Conservation (phyloP, 345 rosid species). For the Adansonia digitata region DNA sequence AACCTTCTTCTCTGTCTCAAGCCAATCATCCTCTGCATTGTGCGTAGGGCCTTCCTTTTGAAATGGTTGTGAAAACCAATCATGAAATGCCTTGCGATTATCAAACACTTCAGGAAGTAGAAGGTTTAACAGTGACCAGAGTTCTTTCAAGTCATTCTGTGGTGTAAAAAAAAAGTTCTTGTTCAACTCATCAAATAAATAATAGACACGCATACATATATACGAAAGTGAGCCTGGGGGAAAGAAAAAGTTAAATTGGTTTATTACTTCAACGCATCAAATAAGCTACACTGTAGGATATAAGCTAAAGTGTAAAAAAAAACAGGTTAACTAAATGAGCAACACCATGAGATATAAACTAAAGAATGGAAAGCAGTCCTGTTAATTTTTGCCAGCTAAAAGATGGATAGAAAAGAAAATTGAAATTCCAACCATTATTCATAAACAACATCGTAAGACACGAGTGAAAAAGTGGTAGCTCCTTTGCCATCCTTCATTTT, state of each 20-base stretch:
- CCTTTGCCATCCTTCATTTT: neutral
- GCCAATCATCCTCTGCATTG: conserved; percentile 99
- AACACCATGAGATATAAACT: neutral
- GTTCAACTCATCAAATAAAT: conserved; percentile 1
- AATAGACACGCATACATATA: neutral
- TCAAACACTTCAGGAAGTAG: conserved; percentile 99
- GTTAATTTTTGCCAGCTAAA: neutral
- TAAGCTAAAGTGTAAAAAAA: neutral
- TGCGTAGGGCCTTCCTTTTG: conserved; percentile 82
- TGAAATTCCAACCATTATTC: neutral
- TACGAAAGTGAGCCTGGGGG: neutral
- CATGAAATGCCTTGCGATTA: conserved; percentile 98
- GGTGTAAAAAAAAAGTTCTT: conserved; percentile 3
- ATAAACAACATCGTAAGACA: neutral
- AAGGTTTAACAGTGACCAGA: conserved; percentile 96
- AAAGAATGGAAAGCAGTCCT: neutral
- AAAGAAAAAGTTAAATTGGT: neutral
- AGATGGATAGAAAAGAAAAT: neutral
- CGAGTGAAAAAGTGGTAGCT: neutral
- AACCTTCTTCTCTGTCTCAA: conserved; percentile 99
- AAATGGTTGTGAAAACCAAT: conserved; percentile 99
- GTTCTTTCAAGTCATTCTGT: conserved; percentile 99
- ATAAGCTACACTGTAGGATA: neutral
- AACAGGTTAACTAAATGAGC: neutral
- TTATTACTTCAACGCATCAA: neutral